Evolutionary conservation across 2,329 filamentous ascomycete genomes (phyloP), one percentile per base, ranked within the genome.

Genomic region (Apiospora arundinis): DNA sequence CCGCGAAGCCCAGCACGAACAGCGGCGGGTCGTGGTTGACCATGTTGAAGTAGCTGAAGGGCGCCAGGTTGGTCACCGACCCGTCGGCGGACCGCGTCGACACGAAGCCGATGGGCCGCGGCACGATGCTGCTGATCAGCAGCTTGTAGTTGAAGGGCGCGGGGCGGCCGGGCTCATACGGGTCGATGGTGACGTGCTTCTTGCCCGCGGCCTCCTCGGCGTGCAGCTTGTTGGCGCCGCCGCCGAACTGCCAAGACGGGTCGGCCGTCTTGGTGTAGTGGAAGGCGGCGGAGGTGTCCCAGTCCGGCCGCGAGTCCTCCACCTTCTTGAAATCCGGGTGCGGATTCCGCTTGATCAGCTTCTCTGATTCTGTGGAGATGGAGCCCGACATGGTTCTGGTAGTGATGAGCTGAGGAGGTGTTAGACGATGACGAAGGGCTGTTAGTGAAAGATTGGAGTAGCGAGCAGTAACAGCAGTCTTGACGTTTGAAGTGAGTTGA

Each of bases 11-110:
- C 40, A 91, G 83, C 11, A 90, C 88, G 81, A 98, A 97, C 60
- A 97, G 85, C 0, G 95, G 95, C 5, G 95, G 95, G 79, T 98
- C 95, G 80, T 96, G 93, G 81, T 90, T 91, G 75, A 97, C 87
- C 73, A 97, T 82, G 80, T 94, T 92, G 80, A 95, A 94, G 84
- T 96, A 98, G 78, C 90, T 93, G 81, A 96, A 97, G 0, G 95
- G 95, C 0, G 95, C 94, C 2, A 98, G 87, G 82, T 98, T 98
- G 21, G 79, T 85, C 74, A 40, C 74, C 45, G 77, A 81, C 28
- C 93, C 93, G 77, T 95, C 92, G 4, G 81, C 76, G 28, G 85
- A 84, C 69, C 82, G 79, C 12, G 90, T 89, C 72, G 86, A 89
- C 44, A 91, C 78, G 80, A 92, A 89, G 69, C 88, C 90, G 78